These are phyloP conservation scores for Trichophyton schoenleinii DNA, from an alignment of 2,329 filamentous ascomycete genomes.

Conservation along the genomic window DNA sequence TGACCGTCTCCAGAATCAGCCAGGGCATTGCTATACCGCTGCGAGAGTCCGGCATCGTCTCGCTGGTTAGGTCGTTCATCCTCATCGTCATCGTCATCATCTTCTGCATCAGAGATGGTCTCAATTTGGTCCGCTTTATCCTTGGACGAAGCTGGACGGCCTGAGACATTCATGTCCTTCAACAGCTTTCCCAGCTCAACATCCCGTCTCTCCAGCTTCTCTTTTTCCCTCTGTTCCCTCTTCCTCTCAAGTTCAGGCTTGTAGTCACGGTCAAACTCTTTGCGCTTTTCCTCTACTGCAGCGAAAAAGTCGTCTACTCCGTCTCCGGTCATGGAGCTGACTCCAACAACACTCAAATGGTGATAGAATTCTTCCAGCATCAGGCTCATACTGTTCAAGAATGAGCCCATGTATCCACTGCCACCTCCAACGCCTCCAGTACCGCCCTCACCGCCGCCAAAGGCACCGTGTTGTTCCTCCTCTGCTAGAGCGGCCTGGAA, in stretches of 20 bases:
- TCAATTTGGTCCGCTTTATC: slow-evolving; percentile 26
- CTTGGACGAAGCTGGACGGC: slow-evolving; percentile 13
- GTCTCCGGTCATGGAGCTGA: slow-evolving; percentile 82
- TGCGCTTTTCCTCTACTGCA: slow-evolving; percentile 72
- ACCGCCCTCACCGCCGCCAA: slow-evolving; percentile 60
- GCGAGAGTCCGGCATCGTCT: slow-evolving; percentile 54
- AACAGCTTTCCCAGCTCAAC: slow-evolving; percentile 85
- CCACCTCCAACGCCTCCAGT: slow-evolving; percentile 52
- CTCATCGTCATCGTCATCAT: slow-evolving; percentile 41
- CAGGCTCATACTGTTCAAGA: slow-evolving; percentile 94
- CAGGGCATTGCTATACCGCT: slow-evolving; percentile 65
- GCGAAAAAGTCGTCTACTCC: slow-evolving; percentile 90
- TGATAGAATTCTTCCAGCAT: slow-evolving; percentile 97
- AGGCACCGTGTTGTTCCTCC: slow-evolving; percentile 67
- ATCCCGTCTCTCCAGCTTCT: slow-evolving; percentile 59
- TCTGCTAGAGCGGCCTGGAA: slow-evolving; percentile 75
- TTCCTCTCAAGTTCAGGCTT: slow-evolving; percentile 78
- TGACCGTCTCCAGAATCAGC: slow-evolving; percentile 33
- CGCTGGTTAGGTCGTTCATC: slow-evolving; percentile 33
- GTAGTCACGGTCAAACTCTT: slow-evolving; percentile 84
- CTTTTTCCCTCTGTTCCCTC: slow-evolving; percentile 59
- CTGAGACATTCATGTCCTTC: slow-evolving; percentile 68
- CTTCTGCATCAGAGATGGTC: slow-evolving; percentile 39
- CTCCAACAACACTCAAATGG: slow-evolving; percentile 81
- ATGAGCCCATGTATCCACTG: slow-evolving; percentile 88